Conservation (phyloP, 78 protist species). For the Dictyostelium firmibasis region DNA sequence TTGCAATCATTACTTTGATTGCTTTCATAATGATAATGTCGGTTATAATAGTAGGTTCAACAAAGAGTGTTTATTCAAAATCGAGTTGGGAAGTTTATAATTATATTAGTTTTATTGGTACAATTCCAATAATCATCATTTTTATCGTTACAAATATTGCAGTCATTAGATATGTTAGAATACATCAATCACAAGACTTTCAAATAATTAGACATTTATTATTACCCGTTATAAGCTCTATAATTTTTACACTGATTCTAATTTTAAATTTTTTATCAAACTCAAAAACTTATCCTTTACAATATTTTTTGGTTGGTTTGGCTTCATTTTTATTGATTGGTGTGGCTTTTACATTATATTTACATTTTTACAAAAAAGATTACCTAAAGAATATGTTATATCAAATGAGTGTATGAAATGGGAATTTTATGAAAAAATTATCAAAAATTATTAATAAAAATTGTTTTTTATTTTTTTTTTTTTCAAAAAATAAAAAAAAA, state of each 20-base stretch:
- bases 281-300: background rate
- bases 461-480: too few relatives aligned
- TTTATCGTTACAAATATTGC: constrained; percentile 55
- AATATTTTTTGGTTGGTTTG: background rate
- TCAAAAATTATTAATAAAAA: too few relatives aligned
- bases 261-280: constrained; percentile 41
- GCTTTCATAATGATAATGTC: background rate
- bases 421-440: background rate
- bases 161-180: constrained; percentile 9
- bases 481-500: too few relatives aligned
- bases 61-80: background rate
- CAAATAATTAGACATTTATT: background rate
- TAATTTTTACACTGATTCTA: constrained; percentile 1
- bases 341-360: background rate
- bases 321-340: background rate
- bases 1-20: constrained; percentile 2
- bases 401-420: background rate
- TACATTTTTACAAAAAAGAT: background rate
- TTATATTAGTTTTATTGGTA: constrained; percentile 13
- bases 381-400: background rate
- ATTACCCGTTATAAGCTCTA: constrained; percentile 1
- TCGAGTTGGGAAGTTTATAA: constrained; percentile 25
- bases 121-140: constrained; percentile 27
- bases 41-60: background rate
- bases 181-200: constrained; percentile 7